Evolutionary conservation across 164 flowering plant species (phyloP).

Genomic region (Berberis thunbergii): DNA sequence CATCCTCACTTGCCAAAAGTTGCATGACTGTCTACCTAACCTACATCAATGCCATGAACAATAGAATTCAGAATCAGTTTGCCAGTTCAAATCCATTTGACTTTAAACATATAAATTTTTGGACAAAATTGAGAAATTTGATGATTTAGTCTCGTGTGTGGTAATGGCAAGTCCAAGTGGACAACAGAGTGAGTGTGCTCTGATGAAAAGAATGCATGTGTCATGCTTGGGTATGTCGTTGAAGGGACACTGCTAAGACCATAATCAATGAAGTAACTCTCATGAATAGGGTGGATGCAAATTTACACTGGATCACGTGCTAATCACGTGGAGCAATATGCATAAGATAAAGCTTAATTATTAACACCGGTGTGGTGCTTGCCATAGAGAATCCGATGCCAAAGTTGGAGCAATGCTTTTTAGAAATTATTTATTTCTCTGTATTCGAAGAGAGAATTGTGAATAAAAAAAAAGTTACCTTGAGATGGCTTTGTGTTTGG

Average conservation of each 20-base stretch:
- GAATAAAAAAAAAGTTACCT: too few relatives aligned
- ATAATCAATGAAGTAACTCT: constrained; percentile 82
- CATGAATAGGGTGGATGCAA: constrained; percentile 41
- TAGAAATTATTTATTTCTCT: too few relatives aligned
- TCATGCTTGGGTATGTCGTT: constrained; percentile 81
- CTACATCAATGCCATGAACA: too few relatives aligned
- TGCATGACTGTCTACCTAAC: constrained; percentile 47
- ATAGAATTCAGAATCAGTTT: too few relatives aligned
- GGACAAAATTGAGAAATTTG: constrained; percentile 73
- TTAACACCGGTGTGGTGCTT: too few relatives aligned
- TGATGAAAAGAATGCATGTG: constrained; percentile 27
- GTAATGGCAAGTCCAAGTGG: constrained; percentile 98
- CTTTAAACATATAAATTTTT: constrained; percentile 76
- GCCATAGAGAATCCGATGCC: too few relatives aligned
- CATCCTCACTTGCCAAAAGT: constrained; percentile 91
- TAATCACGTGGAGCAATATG: too few relatives aligned
- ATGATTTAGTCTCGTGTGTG: constrained; percentile 91
- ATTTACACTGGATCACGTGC: too few relatives aligned
- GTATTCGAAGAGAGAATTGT: too few relatives aligned
- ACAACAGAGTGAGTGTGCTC: constrained; percentile 81
- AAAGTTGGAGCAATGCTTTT: too few relatives aligned
- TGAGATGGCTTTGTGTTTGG: too few relatives aligned
- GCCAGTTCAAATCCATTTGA: constrained; percentile 31
- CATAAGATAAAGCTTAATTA: too few relatives aligned
- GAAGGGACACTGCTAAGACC: constrained; percentile 82